These are phyloP conservation scores for Aspergillus kassunensis DNA, from an alignment of 495 filamentous ascomycete species.

Conservation along the genomic window DNA sequence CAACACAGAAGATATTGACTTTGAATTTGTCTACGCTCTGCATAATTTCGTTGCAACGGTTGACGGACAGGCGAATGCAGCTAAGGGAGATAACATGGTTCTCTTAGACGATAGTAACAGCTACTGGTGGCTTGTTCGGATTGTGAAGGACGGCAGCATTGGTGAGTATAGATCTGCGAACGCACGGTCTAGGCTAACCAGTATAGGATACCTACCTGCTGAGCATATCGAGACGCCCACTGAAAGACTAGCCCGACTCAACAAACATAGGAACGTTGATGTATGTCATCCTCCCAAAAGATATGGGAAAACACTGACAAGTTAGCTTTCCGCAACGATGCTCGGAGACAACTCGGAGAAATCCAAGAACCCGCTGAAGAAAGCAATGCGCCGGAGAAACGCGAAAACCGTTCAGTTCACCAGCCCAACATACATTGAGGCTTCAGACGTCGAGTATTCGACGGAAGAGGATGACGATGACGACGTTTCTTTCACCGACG, in stretches of 20 bases:
- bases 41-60: conserved; percentile 98
- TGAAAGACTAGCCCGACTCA: conserved; percentile 85
- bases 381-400: conserved; percentile 82
- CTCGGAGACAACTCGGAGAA: conserved; percentile 87
- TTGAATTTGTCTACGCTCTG: conserved; percentile 97
- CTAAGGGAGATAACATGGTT: conserved; percentile 99
- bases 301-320: conserved; percentile 13
- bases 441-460: conserved; percentile 85
- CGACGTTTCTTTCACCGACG: conserved; percentile 53
- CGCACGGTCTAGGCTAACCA: conserved; percentile 16
- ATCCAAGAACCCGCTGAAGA: conserved; percentile 81
- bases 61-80: conserved; percentile 96
- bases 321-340: conserved; percentile 88
- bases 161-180: conserved; percentile 49
- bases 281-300: conserved; percentile 48
- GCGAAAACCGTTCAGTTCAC: conserved; percentile 87
- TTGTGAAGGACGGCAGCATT: conserved; percentile 96
- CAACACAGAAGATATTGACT: conserved; percentile 94
- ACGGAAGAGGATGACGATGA: conserved; percentile 73
- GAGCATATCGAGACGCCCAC: conserved; percentile 99
- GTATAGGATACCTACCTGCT: conserved; percentile 84
- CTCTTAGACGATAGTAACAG: conserved; percentile 99
- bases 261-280: conserved; percentile 98
- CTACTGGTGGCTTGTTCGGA: conserved; percentile 98
- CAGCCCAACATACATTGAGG: conserved; percentile 82